These are phyloP conservation scores for Plectosphaerella sp. DNA, from an alignment of 2,329 filamentous ascomycete species.

Conservation along the genomic window DNA sequence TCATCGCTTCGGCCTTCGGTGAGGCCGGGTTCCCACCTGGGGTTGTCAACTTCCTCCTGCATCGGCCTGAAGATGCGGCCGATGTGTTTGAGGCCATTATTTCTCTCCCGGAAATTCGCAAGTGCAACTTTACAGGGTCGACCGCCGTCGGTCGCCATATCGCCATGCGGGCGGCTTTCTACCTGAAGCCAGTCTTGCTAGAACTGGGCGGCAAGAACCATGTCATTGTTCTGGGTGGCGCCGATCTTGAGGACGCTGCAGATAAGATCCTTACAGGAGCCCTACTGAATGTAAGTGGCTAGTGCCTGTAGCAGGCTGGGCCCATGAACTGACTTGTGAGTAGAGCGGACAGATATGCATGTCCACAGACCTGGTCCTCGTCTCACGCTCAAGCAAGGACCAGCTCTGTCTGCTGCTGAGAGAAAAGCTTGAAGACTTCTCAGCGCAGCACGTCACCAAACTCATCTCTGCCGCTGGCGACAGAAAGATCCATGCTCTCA, in stretches of 20 bases:
- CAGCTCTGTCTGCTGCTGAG: not conserved
- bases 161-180: slow-evolving; percentile 27
- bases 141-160: slow-evolving; percentile 30
- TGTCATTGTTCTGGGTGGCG: slow-evolving; percentile 32
- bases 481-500: not conserved
- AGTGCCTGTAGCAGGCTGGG: not conserved
- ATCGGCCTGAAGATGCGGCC: slow-evolving; percentile 22
- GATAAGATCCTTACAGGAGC: slow-evolving; percentile 18
- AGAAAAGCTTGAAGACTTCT: not conserved
- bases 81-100: slow-evolving; percentile 27
- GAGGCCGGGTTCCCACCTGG: slow-evolving; percentile 34
- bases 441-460: not conserved
- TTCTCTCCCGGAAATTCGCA: slow-evolving; percentile 23
- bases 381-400: not conserved
- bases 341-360: not conserved
- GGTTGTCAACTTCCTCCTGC: slow-evolving; percentile 28
- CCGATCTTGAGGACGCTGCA: slow-evolving; percentile 22
- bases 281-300: slow-evolving; percentile 18
- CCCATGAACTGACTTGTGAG: not conserved
- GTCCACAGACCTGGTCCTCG: not conserved
- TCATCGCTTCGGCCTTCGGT: slow-evolving; percentile 25
- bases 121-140: slow-evolving; percentile 35
- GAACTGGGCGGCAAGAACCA: slow-evolving; percentile 44
- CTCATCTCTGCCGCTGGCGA: not conserved
- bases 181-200: slow-evolving; percentile 40